phyloP scores from a whole-genome alignment of 2,329 filamentous ascomycete genomes.

The Leptoxyphium fumago region DNA sequence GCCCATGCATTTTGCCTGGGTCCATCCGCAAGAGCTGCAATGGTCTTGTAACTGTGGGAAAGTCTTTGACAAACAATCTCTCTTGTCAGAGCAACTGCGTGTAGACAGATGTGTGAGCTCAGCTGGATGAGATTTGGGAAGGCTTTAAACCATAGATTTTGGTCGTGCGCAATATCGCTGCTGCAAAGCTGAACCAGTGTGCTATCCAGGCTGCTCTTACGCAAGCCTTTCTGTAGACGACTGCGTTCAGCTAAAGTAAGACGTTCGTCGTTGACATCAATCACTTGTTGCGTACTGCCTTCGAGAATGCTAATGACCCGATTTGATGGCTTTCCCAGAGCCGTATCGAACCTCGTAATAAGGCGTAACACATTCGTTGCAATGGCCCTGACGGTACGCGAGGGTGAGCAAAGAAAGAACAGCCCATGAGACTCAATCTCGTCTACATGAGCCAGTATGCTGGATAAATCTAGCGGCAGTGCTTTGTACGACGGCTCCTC shows the following conservation, averaged over 20 bases:
- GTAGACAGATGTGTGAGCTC: conserved; percentile 79
- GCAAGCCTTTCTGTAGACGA: conserved; percentile 76
- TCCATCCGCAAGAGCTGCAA: conserved; percentile 63
- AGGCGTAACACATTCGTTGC: conserved; percentile 84
- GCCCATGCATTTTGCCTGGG: conserved; percentile 33
- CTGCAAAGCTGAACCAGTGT: conserved; percentile 87
- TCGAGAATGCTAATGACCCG: conserved; percentile 87
- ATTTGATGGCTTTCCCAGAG: conserved; percentile 60
- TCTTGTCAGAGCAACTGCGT: conserved; percentile 77
- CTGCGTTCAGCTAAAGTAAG: conserved; percentile 85
- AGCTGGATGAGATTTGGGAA: conserved; percentile 90
- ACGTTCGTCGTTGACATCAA: conserved; percentile 85
- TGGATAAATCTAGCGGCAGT: conserved; percentile 57
- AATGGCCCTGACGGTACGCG: conserved; percentile 72
- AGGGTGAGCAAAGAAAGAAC: conserved; percentile 96
- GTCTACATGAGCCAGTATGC: conserved; percentile 84
- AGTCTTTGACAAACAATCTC: conserved; percentile 88
- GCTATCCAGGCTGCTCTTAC: conserved; percentile 68
- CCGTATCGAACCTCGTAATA: conserved; percentile 85
- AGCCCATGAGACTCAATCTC: conserved; percentile 92
- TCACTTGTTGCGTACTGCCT: conserved; percentile 71
- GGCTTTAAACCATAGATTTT: conserved; percentile 92
- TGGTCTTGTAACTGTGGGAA: conserved; percentile 79
- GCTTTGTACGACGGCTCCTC: conserved; percentile 21
- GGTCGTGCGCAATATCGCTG: conserved; percentile 88